A percentile compares a stretch with the other conserved stretches of the same genome.
phyloP scores from a whole-genome alignment of 2,329 filamentous ascomycete genomes.

The Colletotrichum kahawae region DNA sequence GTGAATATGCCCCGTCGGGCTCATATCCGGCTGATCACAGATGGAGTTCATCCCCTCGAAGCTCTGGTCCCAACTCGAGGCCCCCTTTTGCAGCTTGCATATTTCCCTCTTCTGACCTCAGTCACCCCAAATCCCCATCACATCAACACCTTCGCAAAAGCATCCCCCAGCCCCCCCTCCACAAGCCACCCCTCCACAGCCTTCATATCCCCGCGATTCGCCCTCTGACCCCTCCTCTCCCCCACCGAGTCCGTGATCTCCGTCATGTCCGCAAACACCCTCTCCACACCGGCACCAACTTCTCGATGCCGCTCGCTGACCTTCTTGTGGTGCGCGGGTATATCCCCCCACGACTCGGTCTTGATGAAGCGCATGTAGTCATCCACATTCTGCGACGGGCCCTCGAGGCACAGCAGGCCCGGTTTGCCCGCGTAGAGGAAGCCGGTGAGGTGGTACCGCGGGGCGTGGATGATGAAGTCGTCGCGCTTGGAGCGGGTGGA shows the following conservation, averaged over 20 bases:
- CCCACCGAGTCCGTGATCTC: conserved; percentile 59
- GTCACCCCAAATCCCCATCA: conserved; percentile 25
- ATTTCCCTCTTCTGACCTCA: too few species aligned
- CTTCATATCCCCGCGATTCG: conserved; percentile 58
- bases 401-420: conserved; percentile 58
- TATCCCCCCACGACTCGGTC: conserved; percentile 67
- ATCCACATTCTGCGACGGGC: conserved; percentile 51
- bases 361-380: conserved; percentile 69
- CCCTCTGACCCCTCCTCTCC: conserved; percentile 51
- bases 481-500: conserved; percentile 63
- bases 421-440: conserved; percentile 67
- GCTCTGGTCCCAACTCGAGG: background rate
- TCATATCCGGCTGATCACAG: background rate
- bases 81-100: too few species aligned
- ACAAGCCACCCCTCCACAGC: conserved; percentile 55
- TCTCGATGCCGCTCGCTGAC: conserved; percentile 62
- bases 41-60: background rate
- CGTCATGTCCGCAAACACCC: conserved; percentile 59
- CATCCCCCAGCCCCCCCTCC: conserved; percentile 47
- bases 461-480: conserved; percentile 60
- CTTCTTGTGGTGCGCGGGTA: conserved; percentile 66
- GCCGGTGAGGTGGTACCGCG: conserved; percentile 57
- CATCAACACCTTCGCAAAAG: conserved; percentile 47
- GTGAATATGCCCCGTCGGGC: background rate
- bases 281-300: background rate